Evolutionary conservation across 2,329 filamentous ascomycete genomes (phyloP).

Genomic region (Colletotrichum scovillei): DNA sequence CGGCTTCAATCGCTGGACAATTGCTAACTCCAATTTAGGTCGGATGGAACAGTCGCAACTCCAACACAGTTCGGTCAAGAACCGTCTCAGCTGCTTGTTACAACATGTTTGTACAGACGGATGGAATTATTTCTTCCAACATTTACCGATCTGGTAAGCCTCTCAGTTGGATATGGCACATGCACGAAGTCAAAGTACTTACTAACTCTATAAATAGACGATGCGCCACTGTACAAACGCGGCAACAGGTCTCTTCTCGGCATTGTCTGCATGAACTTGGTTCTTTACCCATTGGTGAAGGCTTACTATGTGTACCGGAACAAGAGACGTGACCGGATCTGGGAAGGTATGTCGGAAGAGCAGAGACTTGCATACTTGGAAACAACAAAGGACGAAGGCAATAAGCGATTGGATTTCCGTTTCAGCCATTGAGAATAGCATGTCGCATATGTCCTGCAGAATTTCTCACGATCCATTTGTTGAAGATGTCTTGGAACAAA

Average conservation of each 20-base stretch:
- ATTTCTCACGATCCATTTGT: no score
- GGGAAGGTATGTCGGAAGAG: constrained; percentile 44
- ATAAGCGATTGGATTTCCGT: constrained; percentile 55
- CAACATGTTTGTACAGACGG: constrained; percentile 63
- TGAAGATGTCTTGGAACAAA: no score
- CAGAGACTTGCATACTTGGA: constrained; percentile 44
- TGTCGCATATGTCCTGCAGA: neutral
- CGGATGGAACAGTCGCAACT: constrained; percentile 64
- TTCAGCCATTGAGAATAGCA: constrained; percentile 47
- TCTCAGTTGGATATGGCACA: neutral
- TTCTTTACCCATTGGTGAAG: constrained; percentile 44
- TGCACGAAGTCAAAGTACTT: constrained; percentile 29
- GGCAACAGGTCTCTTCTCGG: constrained; percentile 68
- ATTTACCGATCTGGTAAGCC: constrained; percentile 49
- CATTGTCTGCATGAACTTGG: constrained; percentile 51
- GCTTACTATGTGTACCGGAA: constrained; percentile 49
- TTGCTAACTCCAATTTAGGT: constrained; percentile 39
- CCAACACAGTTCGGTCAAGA: constrained; percentile 69
- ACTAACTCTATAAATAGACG: constrained; percentile 55
- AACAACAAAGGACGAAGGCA: constrained; percentile 56
- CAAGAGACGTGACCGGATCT: constrained; percentile 40
- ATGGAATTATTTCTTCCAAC: constrained; percentile 54
- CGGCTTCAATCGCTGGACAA: neutral
- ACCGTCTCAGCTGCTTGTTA: constrained; percentile 74
- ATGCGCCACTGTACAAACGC: constrained; percentile 59